Evolutionary conservation across 768 basidiomycete species (phyloP), one percentile per base, ranked within the genome.

Genomic region (Boletus subparvulus): DNA sequence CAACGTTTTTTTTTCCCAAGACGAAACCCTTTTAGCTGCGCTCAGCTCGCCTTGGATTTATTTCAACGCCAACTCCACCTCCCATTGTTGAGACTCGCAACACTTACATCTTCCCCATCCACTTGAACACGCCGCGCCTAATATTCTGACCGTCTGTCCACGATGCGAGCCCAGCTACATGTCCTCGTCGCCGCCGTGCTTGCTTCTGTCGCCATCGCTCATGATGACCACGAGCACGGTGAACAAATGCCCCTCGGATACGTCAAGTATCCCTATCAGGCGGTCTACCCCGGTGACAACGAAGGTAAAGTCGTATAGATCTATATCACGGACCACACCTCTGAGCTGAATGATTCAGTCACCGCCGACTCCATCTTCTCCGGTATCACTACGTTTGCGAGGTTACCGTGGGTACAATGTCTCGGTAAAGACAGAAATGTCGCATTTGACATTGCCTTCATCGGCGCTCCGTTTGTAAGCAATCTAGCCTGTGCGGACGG

Each of bases 301-400:
- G 83, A 87, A 73, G 85, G 87, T 85, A 50, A 13, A 4, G 21
- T 33, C 19, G 3, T 24, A 17, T 12, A 14, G n/a, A 12, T 6
- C 11, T 6, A 10, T 19, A 14, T 17, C 33, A 14, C 17, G 5
- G 9, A 21, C 14, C 39, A 26, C 42, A 12, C 11, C 3, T 49
- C 28, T 14, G 36, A 52, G 10, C n/a, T 49, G 30, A 48, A 39
- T 9, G 32, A 43, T 47, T 12, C 47, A 88, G 87, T 88, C 32
- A 89, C 87, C 41, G 86, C 86, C 4, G 86, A 94, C 66, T 83
- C 90, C 17, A 74, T 88, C 36, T 94, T 93, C 72, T 85, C 88
- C 45, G 92, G 92, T 10, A 87, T 92, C 35, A 83, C 85, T 2
- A 91, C 90, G 3, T 95, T 94, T 68, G 92, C 93, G 17, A 92